Conservation (phyloP, 108 stramenopile species). For the Cyclotella cryptica region DNA sequence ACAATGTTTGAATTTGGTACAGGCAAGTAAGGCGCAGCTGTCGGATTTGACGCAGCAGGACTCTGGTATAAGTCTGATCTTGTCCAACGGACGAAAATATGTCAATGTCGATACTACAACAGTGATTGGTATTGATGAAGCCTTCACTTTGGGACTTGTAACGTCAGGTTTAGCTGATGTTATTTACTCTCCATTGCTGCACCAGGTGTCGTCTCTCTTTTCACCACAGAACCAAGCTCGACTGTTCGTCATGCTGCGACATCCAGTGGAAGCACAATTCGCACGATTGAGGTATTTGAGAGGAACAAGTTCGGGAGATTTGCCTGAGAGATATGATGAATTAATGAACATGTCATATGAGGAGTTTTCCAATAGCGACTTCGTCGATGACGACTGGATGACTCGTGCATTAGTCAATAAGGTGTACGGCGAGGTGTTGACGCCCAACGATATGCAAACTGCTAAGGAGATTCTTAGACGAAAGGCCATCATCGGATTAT, state of each 20-base stretch:
- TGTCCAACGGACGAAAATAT: slow-evolving; percentile 10
- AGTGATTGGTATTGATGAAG: slow-evolving; percentile 20
- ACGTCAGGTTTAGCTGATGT: slow-evolving; percentile 38
- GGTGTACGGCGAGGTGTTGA: slow-evolving; percentile 16
- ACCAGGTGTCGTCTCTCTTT: slow-evolving; percentile 17
- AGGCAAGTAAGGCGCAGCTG: slow-evolving; percentile 15
- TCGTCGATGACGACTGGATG: slow-evolving; percentile 47
- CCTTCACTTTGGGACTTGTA: slow-evolving; percentile 15
- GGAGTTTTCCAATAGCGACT: slow-evolving; percentile 35
- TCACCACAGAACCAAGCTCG: slow-evolving; percentile 14
- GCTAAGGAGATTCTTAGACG: slow-evolving; percentile 51
- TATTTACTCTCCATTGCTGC: slow-evolving; percentile 18
- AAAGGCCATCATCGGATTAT: slow-evolving; percentile 47
- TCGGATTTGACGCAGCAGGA: neutral
- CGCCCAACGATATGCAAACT: slow-evolving; percentile 35
- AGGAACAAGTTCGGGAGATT: neutral
- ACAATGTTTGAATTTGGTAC: slow-evolving; percentile 33
- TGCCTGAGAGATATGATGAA: slow-evolving; percentile 6
- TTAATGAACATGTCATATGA: slow-evolving; percentile 25
- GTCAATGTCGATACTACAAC: slow-evolving; percentile 42
- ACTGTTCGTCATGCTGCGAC: slow-evolving; percentile 25
- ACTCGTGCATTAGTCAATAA: slow-evolving; percentile 27
- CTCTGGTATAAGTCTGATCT: neutral
- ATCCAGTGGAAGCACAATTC: slow-evolving; percentile 29
- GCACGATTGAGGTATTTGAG: slow-evolving; percentile 22